A percentile compares a stretch with the other conserved stretches of the same genome.
Conservation (phyloP, 768 basidiomycete genomes). For the Lactifluus volemus region DNA sequence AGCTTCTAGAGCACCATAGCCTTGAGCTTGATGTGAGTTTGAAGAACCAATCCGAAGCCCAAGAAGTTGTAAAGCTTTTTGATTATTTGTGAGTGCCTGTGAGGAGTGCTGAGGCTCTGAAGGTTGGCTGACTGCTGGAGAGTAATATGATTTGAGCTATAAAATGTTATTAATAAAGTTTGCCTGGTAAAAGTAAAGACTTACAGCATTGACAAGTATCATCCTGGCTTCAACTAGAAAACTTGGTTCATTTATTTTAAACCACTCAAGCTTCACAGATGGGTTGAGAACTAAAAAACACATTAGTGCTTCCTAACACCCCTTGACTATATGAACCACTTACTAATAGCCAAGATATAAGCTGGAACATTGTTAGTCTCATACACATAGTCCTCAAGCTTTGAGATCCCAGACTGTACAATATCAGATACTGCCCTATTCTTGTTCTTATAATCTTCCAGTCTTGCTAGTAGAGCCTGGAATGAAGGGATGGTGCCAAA, state of each 20-base stretch:
- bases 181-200: too few relatives aligned
- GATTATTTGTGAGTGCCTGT: too few relatives aligned
- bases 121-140: too few relatives aligned
- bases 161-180: too few relatives aligned
- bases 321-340: neutral
- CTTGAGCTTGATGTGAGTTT: too few relatives aligned
- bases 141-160: too few relatives aligned
- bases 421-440: neutral
- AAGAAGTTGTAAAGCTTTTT: too few relatives aligned
- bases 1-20: too few relatives aligned
- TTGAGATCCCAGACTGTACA: neutral
- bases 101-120: too few relatives aligned
- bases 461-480: neutral
- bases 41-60: too few relatives aligned
- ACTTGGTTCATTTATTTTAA: neutral
- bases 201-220: too few relatives aligned
- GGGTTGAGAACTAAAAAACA: neutral
- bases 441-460: neutral
- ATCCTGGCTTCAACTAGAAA: neutral
- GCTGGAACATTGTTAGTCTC: neutral
- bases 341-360: neutral
- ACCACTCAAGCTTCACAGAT: neutral
- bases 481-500: neutral
- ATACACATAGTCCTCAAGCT: neutral
- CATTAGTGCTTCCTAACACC: neutral